Conservation (phyloP, 352 stramenopile species). For the Phytophthora litchii region DNA sequence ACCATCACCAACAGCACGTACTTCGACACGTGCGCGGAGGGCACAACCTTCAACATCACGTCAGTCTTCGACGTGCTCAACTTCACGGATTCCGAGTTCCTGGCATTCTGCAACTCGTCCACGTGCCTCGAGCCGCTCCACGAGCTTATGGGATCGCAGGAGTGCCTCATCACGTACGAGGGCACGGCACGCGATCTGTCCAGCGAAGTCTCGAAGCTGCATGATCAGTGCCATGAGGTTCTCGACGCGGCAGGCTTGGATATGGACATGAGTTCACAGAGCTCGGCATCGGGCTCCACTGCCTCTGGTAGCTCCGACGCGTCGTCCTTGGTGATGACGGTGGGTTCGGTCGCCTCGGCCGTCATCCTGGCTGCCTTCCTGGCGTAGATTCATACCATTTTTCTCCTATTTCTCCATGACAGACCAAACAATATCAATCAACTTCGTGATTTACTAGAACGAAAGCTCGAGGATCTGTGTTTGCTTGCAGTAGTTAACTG, state of each 20-base stretch:
- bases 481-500: background rate
- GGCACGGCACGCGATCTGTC: slow-evolving; percentile 48
- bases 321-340: slow-evolving; percentile 17
- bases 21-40: slow-evolving; percentile 58
- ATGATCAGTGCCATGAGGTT: slow-evolving; percentile 55
- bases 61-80: slow-evolving; percentile 53
- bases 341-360: slow-evolving; percentile 21
- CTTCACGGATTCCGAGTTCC: slow-evolving; percentile 50
- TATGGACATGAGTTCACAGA: slow-evolving; percentile 33
- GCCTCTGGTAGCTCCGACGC: slow-evolving; percentile 16
- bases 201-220: slow-evolving; percentile 44
- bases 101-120: slow-evolving; percentile 61
- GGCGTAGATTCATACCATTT: slow-evolving; percentile 17
- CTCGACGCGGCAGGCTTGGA: slow-evolving; percentile 16
- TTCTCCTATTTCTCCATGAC: slow-evolving; percentile 3
- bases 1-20: slow-evolving; percentile 54
- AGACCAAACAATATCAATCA: slow-evolving; percentile 13
- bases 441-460: slow-evolving; percentile 5
- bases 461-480: slow-evolving; percentile 3
- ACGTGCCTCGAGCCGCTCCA: slow-evolving; percentile 66
- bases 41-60: slow-evolving; percentile 54
- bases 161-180: slow-evolving; percentile 55
- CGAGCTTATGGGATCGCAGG: slow-evolving; percentile 42
- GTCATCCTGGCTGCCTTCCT: slow-evolving; percentile 23
- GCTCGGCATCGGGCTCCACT: slow-evolving; percentile 8